These are phyloP conservation scores for Durotheca rogersii DNA, from an alignment of 495 filamentous ascomycete genomes.

Conservation along the genomic window DNA sequence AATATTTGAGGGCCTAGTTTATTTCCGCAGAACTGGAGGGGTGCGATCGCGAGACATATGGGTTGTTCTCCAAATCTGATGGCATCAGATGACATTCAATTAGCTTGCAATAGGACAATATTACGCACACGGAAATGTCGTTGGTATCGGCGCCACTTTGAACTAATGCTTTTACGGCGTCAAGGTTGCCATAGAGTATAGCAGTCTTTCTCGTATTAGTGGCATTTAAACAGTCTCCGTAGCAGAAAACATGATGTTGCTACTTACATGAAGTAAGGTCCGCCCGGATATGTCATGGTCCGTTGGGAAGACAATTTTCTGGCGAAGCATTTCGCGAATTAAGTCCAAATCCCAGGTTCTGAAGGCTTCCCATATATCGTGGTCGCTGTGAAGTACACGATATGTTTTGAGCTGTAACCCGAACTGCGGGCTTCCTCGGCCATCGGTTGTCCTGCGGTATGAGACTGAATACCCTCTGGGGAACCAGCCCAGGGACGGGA, in stretches of 20 bases:
- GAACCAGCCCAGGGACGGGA: conserved; percentile 12
- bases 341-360: no score
- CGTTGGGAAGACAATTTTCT: conserved; percentile 5
- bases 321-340: conserved; percentile 15
- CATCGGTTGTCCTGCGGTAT: conserved; percentile 7
- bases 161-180: conserved; percentile 8
- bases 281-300: not conserved
- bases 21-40: not conserved
- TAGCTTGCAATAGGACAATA: no score
- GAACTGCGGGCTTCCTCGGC: conserved; percentile 7
- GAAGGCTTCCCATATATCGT: not conserved
- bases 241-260: not conserved
- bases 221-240: not conserved
- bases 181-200: not conserved
- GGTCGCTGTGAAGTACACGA: conserved; percentile 1
- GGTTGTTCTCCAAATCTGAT: not conserved
- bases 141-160: conserved; percentile 22
- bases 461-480: conserved; percentile 9
- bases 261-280: conserved; percentile 7
- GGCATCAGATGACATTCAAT: no score
- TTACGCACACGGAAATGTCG: not conserved
- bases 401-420: conserved; percentile 1
- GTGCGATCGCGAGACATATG: not conserved
- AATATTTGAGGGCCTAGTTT: not conserved
- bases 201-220: not conserved